Evolutionary conservation across 192 early-diverging fungal genomes (phyloP).

Genomic region (Bifiguratus adelaidae): DNA sequence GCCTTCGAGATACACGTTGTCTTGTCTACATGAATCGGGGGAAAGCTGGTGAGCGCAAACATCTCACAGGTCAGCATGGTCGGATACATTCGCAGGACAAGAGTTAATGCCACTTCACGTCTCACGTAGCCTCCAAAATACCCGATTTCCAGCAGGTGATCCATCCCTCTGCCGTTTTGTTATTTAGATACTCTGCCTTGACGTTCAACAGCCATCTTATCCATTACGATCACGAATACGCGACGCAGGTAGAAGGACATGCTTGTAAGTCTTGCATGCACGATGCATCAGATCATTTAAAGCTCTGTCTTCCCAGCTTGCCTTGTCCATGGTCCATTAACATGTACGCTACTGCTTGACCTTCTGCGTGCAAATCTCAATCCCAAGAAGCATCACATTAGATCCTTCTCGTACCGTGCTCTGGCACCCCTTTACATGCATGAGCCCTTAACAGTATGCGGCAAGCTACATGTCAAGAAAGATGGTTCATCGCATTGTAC

Average conservation of each 20-base stretch:
- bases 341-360: constrained; percentile 63
- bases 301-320: constrained; percentile 22
- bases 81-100: too few species aligned
- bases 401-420: constrained; percentile 59
- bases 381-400: constrained; percentile 17
- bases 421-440: constrained; percentile 54
- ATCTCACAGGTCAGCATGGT: too few species aligned
- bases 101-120: too few species aligned
- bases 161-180: constrained; percentile 51
- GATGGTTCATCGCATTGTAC: background rate
- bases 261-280: constrained; percentile 27
- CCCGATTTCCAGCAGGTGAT: constrained; percentile 51
- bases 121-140: constrained; percentile 23
- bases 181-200: constrained; percentile 84
- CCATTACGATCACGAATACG: constrained; percentile 73
- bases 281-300: background rate
- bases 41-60: background rate
- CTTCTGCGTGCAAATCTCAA: constrained; percentile 37
- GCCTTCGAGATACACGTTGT: constrained; percentile 52
- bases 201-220: constrained; percentile 87
- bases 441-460: constrained; percentile 41
- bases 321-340: constrained; percentile 74
- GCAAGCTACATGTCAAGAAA: background rate
- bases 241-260: constrained; percentile 53
- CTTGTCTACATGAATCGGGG: constrained; percentile 51